Base-by-base conservation (phyloP, 345 rosid genomes). In the Jatropha curcas region DNA sequence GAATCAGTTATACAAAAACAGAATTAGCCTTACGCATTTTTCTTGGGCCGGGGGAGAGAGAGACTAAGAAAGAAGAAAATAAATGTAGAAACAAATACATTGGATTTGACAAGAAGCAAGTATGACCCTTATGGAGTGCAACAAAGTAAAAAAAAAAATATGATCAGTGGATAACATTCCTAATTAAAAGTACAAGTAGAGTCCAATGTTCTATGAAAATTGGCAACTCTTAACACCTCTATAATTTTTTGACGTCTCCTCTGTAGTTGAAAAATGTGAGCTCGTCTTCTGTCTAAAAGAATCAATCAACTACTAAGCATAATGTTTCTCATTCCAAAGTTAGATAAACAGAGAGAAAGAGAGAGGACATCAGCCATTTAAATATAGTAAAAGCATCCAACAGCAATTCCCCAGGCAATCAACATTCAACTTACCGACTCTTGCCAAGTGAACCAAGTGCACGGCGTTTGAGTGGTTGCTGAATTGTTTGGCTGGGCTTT, bases 381-480 rank as follows among this genome's bases (percentile, higher is more conserved):
- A 30, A 3, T 50, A 27, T 3, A 65, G 70, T 65, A 33, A 8
- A 5, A 53, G 63, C 17, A 39, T 34, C 27, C 52, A 45, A 71
- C 51, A 37, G n/a, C 52, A 48, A 13, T 48, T 48, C 64, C 53
- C 50, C 37, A 71, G 70, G 48, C 74, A 68, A 58, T 28, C 67
- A 72, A 37, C 12, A 8, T 67, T 75, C 50, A 45, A 81, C 94
- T 79, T 74, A 94, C 98, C 97, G 82, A 76, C 94, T 94, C 87
- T 92, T 87, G 75, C 98, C 98, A 68, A 94, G 76, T 48, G 98
- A 90, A 68, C 98, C 98, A 28, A 94, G 97, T 50, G 94, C 93
- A 69, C 82, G 81, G 37, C 88, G 89, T 81, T 89, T 87, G 48
- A 90, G 89, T 33, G 96, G 96, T 79, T 80, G 75, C 70, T 84